phyloP scores from a whole-genome alignment of 208 protist genomes.

The Sergeia podlipaevii region DNA sequence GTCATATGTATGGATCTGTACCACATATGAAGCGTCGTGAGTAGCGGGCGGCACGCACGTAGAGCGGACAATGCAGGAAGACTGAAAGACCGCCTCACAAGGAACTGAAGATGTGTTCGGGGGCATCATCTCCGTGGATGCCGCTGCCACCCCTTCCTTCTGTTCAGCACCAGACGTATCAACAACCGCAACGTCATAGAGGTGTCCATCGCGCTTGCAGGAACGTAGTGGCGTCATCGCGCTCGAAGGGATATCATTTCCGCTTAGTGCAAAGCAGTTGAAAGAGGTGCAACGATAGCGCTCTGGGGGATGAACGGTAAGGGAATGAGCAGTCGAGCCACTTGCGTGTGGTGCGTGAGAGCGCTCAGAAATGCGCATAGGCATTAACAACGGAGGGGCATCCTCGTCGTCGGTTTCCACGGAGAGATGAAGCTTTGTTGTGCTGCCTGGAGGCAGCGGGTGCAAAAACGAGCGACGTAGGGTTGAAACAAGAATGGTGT shows the following conservation, averaged over 20 bases:
- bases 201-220: neutral
- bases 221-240: neutral
- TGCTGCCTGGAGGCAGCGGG: too few relatives aligned
- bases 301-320: too few relatives aligned
- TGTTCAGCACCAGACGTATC: neutral
- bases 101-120: slow-evolving; percentile 19
- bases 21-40: slow-evolving; percentile 15
- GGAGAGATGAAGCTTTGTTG: too few relatives aligned
- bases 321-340: too few relatives aligned
- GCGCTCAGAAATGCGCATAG: too few relatives aligned
- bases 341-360: too few relatives aligned
- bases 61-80: slow-evolving; percentile 25
- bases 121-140: slow-evolving; percentile 2
- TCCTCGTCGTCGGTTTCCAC: too few relatives aligned
- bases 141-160: neutral
- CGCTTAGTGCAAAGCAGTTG: neutral
- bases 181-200: neutral
- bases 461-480: too few relatives aligned
- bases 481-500: neutral
- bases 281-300: too few relatives aligned
- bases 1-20: slow-evolving; percentile 90
- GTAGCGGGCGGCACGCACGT: slow-evolving; percentile 3
- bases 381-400: too few relatives aligned
- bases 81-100: slow-evolving; percentile 21
- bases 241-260: neutral